Base-by-base conservation (phyloP, 1,139 yeast species). In the Debaryomyces udenii region DNA sequence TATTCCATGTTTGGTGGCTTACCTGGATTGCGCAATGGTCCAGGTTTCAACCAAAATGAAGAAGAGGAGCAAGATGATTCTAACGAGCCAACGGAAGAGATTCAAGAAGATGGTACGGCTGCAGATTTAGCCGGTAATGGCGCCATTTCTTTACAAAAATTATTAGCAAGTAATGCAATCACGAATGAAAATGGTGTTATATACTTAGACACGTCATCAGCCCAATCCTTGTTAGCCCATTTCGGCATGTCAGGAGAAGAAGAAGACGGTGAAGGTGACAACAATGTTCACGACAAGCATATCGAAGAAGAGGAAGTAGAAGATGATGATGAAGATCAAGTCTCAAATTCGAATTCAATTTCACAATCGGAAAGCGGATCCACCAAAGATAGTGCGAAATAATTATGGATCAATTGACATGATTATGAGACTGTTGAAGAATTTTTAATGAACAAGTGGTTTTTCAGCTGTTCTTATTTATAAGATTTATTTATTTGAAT, bases 151-250 rank as follows among this genome's bases (percentile, higher is more conserved):
- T 74, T 76, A 50, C 80, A 75, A 55, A 76, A 74, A 53, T 63
- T 76, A 52, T 67, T 76, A 45, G 75, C 78, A 35, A 70, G 74
- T 42, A 76, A 75, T 55, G 78, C 78, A 14, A 66, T 77, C 47
- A 75, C 81, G 41, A 76, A 70, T 50, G 81, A 76, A 53, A 76
- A 77, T 50, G 81, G 81, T n/a, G 81, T 76, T 11, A 74, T 75
- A 40, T 76, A 76, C 53, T 66, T 76, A 49, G 81, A 76, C 52
- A 71, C 76, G 6, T 64, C 72, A 31, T 68, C 76, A 13, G 78
- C 78, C 11, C 77, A 72, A 53, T 68, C 75, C 6, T 59, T 76
- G 49, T 69, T 76, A 53, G 77, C 77, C 31, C 75, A 74, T 44
- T 74, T 76, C 44, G 78, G 78, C 37, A 71, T 70, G 68, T 59